Evolutionary conservation across 2,329 filamentous ascomycete species (phyloP).

Genomic region (Fusarium veterinarium): DNA sequence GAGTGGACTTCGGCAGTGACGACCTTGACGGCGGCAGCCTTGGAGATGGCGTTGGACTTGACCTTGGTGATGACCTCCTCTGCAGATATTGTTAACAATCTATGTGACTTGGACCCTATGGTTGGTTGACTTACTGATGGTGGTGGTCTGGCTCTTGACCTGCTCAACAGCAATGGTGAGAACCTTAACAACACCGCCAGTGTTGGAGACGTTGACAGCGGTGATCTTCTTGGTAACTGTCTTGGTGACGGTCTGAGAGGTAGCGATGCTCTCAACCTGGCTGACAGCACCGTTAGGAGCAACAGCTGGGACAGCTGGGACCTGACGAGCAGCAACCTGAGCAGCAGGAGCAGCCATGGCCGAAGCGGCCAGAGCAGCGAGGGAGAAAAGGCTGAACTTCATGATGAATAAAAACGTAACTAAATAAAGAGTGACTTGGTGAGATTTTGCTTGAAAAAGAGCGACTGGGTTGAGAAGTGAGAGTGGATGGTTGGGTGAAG

Average conservation of each 20-base stretch:
- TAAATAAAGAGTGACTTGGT: constrained; percentile 27
- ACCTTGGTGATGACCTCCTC: constrained; percentile 14
- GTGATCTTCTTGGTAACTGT: constrained; percentile 27
- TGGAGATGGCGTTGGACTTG: constrained; percentile 14
- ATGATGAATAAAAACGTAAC: constrained; percentile 1
- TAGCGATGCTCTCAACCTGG: neutral
- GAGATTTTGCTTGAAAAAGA: constrained; percentile 19
- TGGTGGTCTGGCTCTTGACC: constrained; percentile 8
- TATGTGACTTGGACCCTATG: accelerated
- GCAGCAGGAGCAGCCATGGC: constrained; percentile 12
- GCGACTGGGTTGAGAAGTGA: constrained; percentile 16
- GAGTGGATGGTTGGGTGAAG: neutral
- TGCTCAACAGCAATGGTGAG: constrained; percentile 20
- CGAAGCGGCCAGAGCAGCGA: constrained; percentile 13
- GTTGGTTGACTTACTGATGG: neutral
- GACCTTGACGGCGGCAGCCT: constrained; percentile 9
- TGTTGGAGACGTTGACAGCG: constrained; percentile 5
- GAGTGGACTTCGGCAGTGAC: constrained; percentile 1
- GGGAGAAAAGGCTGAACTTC: constrained; percentile 28
- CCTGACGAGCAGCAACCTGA: neutral
- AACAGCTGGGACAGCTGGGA: neutral
- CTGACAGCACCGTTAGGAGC: neutral
- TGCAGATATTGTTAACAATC: neutral
- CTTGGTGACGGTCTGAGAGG: constrained; percentile 20
- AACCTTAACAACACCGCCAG: constrained; percentile 21